Evolutionary conservation across 768 basidiomycete species (phyloP).

Genomic region (Cystofilobasidium bisporidii): DNA sequence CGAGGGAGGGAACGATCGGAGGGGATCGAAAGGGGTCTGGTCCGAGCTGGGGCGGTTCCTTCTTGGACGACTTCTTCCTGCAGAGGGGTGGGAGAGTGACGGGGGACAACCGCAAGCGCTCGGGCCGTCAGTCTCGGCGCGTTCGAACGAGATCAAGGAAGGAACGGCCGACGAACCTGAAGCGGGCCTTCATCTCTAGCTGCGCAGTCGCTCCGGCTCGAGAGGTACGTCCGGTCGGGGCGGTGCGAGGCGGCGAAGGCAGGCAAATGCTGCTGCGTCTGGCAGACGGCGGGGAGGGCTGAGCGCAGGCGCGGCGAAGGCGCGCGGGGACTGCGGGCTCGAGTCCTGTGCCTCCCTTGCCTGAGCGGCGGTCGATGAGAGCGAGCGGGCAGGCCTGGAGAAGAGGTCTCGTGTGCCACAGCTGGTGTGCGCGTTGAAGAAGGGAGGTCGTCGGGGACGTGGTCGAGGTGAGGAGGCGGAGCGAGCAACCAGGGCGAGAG

Average conservation of each 20-base stretch:
- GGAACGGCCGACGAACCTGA: not conserved
- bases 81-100: not conserved
- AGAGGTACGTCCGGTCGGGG: too few relatives aligned
- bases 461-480: too few relatives aligned
- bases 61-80: conserved; percentile 18
- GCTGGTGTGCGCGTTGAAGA: too few relatives aligned
- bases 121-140: not conserved
- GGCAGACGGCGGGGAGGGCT: not conserved
- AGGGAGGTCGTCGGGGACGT: too few relatives aligned
- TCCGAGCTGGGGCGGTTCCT: not conserved
- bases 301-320: not conserved
- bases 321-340: not conserved
- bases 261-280: too few relatives aligned
- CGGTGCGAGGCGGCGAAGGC: too few relatives aligned
- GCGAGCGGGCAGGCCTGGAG: too few relatives aligned
- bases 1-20: not conserved
- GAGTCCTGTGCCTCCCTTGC: too few relatives aligned
- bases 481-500: too few relatives aligned
- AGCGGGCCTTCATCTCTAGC: not conserved
- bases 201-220: too few relatives aligned
- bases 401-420: too few relatives aligned
- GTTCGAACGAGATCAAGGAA: not conserved
- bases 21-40: not conserved
- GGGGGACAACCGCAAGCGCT: not conserved
- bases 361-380: too few relatives aligned